Base-by-base conservation (phyloP, 2,329 filamentous ascomycete species). In the Trichoderma sp. region DNA sequence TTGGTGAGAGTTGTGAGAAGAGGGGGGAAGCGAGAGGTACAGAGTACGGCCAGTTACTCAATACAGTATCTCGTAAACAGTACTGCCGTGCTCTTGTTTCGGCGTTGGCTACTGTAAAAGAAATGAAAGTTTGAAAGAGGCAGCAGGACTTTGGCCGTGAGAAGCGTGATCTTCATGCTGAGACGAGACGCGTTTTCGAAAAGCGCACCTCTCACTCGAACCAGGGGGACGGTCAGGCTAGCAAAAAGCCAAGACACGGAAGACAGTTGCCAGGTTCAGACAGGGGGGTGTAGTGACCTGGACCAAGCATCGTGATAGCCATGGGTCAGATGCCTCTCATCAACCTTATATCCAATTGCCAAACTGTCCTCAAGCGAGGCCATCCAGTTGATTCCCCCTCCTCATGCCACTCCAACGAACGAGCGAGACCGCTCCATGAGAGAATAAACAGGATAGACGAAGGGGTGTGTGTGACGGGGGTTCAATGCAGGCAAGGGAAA, bases 181-280 rank as follows among this genome's bases (percentile, higher is more conserved):
- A 67, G 63, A 71, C 70, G 58, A 60, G 39, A 60, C 51, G 57
- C 69, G 67, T 63, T 53, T 63, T 53, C 15, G 67, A 67, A 67
- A 36, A 63, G 39, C 67, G 28, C 57, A 62, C 39, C 58, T 39
- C 39, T 53, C 57, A 28, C 12, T 39, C 39, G 62, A 56, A 39
- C 70, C 57, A 57, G 70, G 70, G 63, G 39, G 34, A 57, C 56
- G 28, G n/a, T 12, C 57, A 56, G 56, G 65, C 56, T 68, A 68
- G 65, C 34, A 14, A 68, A 47, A 47, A 60, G 65, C 65, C 65
- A 68, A 68, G 65, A 68, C 65, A 68, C 65, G 53, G 56, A 60
- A 68, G 53, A 51, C 36, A 43, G 36, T n/a, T 30, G 57, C 65
- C 65, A 60, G 65, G 65, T 56, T 62, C 67, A 53, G 67, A 28